Base-by-base conservation (phyloP, 2,329 filamentous ascomycete species). In the Lecanicillium sp. region DNA sequence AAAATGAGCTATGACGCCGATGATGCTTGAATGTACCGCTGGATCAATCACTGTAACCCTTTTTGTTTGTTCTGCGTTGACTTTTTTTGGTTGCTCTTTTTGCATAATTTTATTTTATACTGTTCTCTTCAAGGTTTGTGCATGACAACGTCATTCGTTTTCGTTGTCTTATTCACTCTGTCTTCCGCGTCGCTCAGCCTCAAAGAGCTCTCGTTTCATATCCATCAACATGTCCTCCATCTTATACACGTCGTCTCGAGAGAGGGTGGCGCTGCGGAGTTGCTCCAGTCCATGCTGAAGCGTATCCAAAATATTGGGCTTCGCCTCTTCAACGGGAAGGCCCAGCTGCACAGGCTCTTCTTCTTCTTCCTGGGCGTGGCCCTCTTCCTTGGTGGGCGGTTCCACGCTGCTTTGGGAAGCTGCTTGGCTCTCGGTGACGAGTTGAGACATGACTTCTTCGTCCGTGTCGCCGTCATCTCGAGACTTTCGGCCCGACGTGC, bases 141-240 rank as follows among this genome's bases (percentile, higher is more conserved):
- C 33, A 8, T 14, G 8, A 13, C 9, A 15, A 6, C 27, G 18
- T 17, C 20, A 11, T 10, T 4, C n/a, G n/a, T n/a, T n/a, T 28
- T 13, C 6, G 22, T 12, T 9, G 2, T 25, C 12, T 41, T 29
- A 42, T 20, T 42, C 36, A 18, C 31, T 42, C 17, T 32, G 46
- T 43, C 71, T 59, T 28, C 74, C 71, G 44, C 83, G 71, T 50
- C 67, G 67, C 50, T 79, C 79, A 13, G 85, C 86, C 40, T 81
- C 77, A 56, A 84, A 84, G 37, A 89, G 70, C 56, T 84, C 79
- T 46, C 75, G 71, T 57, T 84, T 81, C 47, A 90, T 77, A 56
- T 90, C 83, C 65, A 89, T 86, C 54, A 92, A 69, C 50, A 87
- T 64, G 54, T 89, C 82, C 53, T 92, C 86, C 47, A 92, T 71